Base-by-base conservation (phyloP, 768 basidiomycete genomes). In the Rhodotorula graminis region DNA sequence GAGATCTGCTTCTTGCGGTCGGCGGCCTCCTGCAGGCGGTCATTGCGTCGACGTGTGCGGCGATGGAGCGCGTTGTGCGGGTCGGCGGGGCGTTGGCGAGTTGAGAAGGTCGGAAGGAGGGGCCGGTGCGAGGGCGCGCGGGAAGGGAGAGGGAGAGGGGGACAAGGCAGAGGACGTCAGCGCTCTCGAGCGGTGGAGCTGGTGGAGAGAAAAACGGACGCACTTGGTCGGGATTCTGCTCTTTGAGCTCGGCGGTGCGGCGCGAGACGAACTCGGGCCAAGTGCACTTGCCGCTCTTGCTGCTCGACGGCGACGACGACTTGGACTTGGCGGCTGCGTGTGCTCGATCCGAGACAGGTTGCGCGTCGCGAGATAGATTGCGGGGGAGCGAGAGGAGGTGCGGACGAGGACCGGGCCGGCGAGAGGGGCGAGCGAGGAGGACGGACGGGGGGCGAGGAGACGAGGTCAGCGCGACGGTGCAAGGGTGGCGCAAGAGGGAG, bases 81-180 rank as follows among this genome's bases (percentile, higher is more conserved):
- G n/a, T n/a, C n/a, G n/a, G n/a, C n/a, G n/a, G n/a, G n/a, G 37
- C 4, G 37, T 37, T 9, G 23, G 40, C 46, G 37, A 33, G 61
- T 62, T 62, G 61, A 40, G 61, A 62, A 62, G 61, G 61, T 33
- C 25, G n/a, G 33, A 58, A 19, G 18, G 33, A 40, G 37, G 33
- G 21, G 31, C 19, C 23, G 57, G 57, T 23, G 33, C 21, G 57
- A 23, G 6, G 44, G 44, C 7, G 44, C 44, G n/a, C n/a, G n/a
- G n/a, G 44, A 18, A 46, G 44, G 44, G 44, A 12, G 44, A 18
- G 44, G 44, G 8, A 46, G 18, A 4, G n/a, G n/a, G n/a, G n/a
- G n/a, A n/a, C n/a, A n/a, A n/a, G n/a, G n/a, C n/a, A n/a, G 37
- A 37, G 5, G 4, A 9, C 37, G 44, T 46, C 44, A 46, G 44